Conservation (phyloP, 2,329 filamentous ascomycete genomes). For the Penicillium sp. region DNA sequence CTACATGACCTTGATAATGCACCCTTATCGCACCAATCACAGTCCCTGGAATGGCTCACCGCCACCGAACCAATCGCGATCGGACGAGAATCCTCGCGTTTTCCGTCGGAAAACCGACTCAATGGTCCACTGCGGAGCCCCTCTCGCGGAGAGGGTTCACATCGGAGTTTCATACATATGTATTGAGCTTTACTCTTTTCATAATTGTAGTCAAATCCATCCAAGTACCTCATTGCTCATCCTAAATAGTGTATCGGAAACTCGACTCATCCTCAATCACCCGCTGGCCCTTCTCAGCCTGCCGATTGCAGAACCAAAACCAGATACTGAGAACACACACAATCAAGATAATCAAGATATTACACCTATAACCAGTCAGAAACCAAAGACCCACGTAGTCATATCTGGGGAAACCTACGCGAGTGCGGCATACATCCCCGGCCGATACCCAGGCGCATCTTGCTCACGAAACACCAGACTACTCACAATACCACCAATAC, state of each 20-base stretch:
- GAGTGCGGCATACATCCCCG: constrained; percentile 34
- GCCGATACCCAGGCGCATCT: constrained; percentile 35
- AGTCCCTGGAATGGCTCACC: not conserved
- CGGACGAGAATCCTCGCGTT: constrained; percentile 3
- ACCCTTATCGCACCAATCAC: constrained; percentile 7
- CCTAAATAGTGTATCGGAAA: constrained; percentile 37
- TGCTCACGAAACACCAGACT: constrained; percentile 62
- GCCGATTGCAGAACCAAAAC: constrained; percentile 33
- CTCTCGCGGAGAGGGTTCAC: not conserved
- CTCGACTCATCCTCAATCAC: constrained; percentile 33
- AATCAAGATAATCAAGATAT: constrained; percentile 33
- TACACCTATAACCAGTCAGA: constrained; percentile 24
- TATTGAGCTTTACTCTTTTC: not conserved
- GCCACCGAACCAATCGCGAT: not conserved
- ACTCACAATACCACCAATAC: constrained; percentile 72
- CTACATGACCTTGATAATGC: not conserved
- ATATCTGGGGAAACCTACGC: constrained; percentile 18
- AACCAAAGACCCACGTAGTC: not conserved
- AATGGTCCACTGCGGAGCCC: constrained; percentile 7
- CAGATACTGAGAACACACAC: constrained; percentile 27
- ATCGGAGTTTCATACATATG: too few relatives aligned
- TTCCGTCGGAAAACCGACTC: constrained; percentile 19
- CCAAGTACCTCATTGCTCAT: too few relatives aligned
- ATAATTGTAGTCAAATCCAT: not conserved
- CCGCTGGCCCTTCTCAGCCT: constrained; percentile 33